Evolutionary conservation across 148 eudicot species (phyloP).

Genomic region (Camellia granthamiana): DNA sequence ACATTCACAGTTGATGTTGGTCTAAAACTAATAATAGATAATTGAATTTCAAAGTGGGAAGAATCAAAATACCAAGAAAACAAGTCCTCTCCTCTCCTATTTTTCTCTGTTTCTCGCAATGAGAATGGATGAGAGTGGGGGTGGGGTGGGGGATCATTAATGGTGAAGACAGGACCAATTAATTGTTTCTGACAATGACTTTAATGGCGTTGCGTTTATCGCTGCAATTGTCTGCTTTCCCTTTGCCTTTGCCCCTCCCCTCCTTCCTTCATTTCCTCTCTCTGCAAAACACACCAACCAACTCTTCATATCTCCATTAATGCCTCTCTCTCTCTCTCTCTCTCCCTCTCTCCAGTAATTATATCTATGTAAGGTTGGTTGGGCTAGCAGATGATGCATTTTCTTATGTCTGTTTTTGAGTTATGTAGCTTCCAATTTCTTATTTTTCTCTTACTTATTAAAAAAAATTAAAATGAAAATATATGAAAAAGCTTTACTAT

Average conservation of each 20-base stretch:
- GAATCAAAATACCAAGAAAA: no score
- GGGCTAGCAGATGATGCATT: no score
- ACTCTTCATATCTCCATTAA: conserved; percentile 3
- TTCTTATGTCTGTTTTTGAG: no score
- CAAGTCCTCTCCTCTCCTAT: no score
- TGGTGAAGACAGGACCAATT: conserved; percentile 13
- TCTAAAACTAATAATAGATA: no score
- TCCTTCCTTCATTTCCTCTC: background rate
- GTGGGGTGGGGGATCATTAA: background rate
- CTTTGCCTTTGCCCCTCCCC: background rate
- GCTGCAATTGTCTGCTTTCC: conserved; percentile 4
- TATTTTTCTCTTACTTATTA: no score
- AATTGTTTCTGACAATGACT: background rate
- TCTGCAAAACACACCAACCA: conserved; percentile 1
- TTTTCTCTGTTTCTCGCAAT: no score
- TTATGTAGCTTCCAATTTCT: no score
- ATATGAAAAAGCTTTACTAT: background rate
- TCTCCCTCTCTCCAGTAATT: background rate
- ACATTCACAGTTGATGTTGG: no score
- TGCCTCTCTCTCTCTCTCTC: conserved; percentile 13
- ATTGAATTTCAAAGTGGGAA: no score
- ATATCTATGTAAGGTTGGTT: background rate
- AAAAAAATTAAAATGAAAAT: no score
- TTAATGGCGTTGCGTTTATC: conserved; percentile 6
- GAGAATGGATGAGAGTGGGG: no score